Percentiles rank a stretch among this genome's conserved stretches.
Conservation (phyloP, 495 filamentous ascomycete species). For the Hyaloscypha hepaticicola region DNA sequence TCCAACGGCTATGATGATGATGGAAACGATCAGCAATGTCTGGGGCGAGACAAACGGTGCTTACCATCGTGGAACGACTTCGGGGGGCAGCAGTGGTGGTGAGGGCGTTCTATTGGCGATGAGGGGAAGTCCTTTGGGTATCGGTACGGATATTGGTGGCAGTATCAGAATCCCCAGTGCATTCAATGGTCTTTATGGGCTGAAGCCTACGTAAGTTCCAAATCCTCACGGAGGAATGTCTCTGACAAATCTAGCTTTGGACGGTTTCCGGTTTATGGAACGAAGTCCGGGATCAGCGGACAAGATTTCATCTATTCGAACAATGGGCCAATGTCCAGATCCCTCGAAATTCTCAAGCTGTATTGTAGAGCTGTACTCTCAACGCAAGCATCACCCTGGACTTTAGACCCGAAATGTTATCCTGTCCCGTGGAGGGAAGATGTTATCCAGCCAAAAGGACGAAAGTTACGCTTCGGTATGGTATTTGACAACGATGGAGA, state of each 20-base stretch:
- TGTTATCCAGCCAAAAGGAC: constrained; percentile 25
- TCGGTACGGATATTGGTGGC: constrained; percentile 74
- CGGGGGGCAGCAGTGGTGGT: constrained; percentile 65
- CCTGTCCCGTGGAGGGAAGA: constrained; percentile 46
- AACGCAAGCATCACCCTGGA: constrained; percentile 39
- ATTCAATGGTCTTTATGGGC: constrained; percentile 62
- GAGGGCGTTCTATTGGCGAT: constrained; percentile 58
- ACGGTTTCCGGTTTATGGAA: constrained; percentile 31
- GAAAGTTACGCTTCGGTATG: constrained; percentile 49
- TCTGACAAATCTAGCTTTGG: constrained; percentile 27
- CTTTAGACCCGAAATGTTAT: constrained; percentile 41
- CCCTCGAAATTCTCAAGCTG: constrained; percentile 40
- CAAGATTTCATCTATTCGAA: constrained; percentile 39
- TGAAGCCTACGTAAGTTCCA: constrained; percentile 47
- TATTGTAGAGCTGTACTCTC: constrained; percentile 43
- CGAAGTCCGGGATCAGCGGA: constrained; percentile 32
- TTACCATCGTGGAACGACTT: constrained; percentile 47
- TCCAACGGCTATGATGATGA: constrained; percentile 58
- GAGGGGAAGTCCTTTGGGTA: constrained; percentile 52
- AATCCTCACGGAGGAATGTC: background rate
- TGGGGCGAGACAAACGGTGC: constrained; percentile 48
- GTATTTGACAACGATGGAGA: constrained; percentile 53
- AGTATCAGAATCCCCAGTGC: constrained; percentile 64
- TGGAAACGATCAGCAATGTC: constrained; percentile 34
- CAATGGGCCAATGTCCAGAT: constrained; percentile 47